phyloP scores from a whole-genome alignment of 768 basidiomycete species.

The Russula vinacea region DNA sequence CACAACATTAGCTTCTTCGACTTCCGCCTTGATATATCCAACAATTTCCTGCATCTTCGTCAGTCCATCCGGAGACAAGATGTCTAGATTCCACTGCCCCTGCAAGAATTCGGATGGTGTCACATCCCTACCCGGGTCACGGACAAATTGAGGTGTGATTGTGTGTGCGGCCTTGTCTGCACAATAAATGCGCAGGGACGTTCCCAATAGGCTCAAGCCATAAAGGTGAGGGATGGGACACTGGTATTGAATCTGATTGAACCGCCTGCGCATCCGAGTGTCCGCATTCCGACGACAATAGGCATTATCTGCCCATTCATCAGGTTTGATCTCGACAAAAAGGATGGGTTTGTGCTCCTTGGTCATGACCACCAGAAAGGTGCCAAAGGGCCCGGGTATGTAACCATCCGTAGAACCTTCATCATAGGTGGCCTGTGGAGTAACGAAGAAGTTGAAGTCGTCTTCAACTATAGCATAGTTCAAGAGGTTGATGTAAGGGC shows the following conservation, averaged over 20 bases:
- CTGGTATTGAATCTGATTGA: neutral
- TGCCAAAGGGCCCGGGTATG: neutral
- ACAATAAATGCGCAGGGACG: constrained; percentile 10
- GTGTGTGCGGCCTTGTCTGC: neutral
- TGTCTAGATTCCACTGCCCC: constrained; percentile 7
- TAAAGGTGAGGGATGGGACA: constrained; percentile 8
- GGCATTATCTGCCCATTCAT: neutral
- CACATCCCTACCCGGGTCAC: too few relatives aligned
- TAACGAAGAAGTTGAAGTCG: constrained; percentile 1
- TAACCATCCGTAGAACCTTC: neutral
- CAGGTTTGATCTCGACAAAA: neutral
- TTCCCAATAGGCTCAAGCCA: constrained; percentile 11
- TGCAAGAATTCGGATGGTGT: neutral
- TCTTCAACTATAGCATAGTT: constrained; percentile 3
- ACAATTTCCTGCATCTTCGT: constrained; percentile 10
- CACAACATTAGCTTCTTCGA: neutral
- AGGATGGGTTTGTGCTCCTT: neutral
- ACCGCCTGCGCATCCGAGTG: constrained; percentile 3
- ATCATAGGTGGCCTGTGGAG: neutral
- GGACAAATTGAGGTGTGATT: neutral
- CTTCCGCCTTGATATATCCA: constrained; percentile 1
- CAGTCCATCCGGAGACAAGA: constrained; percentile 12
- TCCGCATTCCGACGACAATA: neutral
- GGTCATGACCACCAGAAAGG: neutral
- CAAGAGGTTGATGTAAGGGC: constrained; percentile 8